phyloP scores from a whole-genome alignment of 352 stramenopile species.

The Salisapilia sapeloensis region DNA sequence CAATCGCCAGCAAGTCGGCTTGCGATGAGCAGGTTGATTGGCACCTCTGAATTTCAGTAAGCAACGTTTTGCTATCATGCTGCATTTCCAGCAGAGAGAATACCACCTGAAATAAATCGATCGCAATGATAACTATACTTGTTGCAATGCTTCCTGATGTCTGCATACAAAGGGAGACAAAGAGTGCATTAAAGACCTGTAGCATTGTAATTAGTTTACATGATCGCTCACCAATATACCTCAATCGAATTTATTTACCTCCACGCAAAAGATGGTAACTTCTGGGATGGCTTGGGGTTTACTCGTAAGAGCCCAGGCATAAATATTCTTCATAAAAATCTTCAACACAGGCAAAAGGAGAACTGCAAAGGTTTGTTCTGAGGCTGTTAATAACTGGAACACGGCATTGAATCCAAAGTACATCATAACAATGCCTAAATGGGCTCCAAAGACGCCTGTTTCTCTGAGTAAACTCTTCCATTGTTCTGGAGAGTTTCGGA shows the following conservation, averaged over 20 bases:
- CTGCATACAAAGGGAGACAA: conserved; percentile 11
- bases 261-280: conserved; percentile 13
- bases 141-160: conserved; percentile 6
- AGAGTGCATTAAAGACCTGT: conserved; percentile 15
- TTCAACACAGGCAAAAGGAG: conserved; percentile 4
- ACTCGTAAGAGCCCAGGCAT: conserved; percentile 6
- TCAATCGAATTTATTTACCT: no score
- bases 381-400: conserved; percentile 1
- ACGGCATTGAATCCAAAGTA: conserved; percentile 4
- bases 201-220: no score
- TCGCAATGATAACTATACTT: conserved; percentile 5
- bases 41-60: no score
- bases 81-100: no score
- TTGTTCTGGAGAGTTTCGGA: no score
- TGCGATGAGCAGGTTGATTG: no score
- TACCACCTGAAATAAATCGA: conserved; percentile 9
- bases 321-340: conserved; percentile 9
- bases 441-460: no score
- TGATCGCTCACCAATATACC: no score
- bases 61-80: no score
- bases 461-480: no score
- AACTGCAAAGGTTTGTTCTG: not conserved
- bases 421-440: conserved; percentile 3
- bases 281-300: no score
- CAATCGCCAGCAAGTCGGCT: no score